Evolutionary conservation across 495 filamentous ascomycete species (phyloP), one percentile per base, ranked within the genome.

Genomic region (Hapsidospora chrysogenum): DNA sequence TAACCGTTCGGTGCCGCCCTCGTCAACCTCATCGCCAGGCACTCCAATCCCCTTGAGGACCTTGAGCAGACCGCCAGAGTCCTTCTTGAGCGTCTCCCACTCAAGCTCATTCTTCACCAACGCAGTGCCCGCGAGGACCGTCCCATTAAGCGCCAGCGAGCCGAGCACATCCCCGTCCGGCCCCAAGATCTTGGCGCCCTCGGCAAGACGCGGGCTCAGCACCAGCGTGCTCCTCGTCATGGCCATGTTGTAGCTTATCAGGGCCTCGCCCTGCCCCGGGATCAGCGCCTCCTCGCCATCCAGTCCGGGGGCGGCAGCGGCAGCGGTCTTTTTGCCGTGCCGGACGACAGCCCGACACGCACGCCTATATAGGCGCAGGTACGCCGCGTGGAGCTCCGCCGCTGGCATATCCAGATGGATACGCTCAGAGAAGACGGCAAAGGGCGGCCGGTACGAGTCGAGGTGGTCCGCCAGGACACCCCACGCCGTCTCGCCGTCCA

Each of bases 171-270:
- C 46, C 0, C 66, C 57, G 23, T 61, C 53, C 14, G 40, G 40
- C 11, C 40, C 35, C 11, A 40, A 40, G 14, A 65, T 47, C 26
- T 35, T 38, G 4, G 37, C 35, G 1, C 66, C 67, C 46, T 68
- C 66, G 1, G 50, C 53, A 4, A 53, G 49, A 28, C 83, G 57
- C 6, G 83, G 83, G 39, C 68, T 71, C 4, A 92, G 56, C 26
- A 74, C 70, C 72, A 92, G 81, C 0, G 58, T 60, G 0, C 54
- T 54, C 11, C 67, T 61, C 3, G 80, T 87, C 64, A 92, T 72
- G 2, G 74, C 80, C 5, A 87, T 52, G 40, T 92, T 92, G 49
- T 92, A 87, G 48, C 76, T 79, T 22, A 87, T 76, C 7, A 53
- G 48, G 0, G 74, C 63, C 30, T 67, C 58, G 10, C 65, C 69